Percentiles rank a stretch among this genome's conserved stretches.
Evolutionary conservation across 495 filamentous ascomycete species (phyloP).

Genomic region (Cetradonia linearis): DNA sequence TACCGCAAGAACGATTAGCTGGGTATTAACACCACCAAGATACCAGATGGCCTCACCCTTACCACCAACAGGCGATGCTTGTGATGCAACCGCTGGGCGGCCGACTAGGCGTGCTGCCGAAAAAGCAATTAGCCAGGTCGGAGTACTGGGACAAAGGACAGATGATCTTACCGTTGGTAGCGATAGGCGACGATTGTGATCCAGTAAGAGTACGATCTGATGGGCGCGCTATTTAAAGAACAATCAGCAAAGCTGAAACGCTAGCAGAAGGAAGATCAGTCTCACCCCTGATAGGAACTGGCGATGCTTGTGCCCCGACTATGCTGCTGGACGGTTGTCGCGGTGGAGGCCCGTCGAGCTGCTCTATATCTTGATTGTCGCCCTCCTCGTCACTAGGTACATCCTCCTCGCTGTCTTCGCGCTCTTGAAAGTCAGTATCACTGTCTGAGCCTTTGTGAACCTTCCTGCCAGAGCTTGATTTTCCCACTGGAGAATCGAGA

Average conservation of each 20-base stretch:
- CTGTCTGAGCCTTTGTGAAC: slow-evolving; percentile 26
- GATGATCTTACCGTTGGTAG: not conserved
- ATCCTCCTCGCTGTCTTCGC: slow-evolving; percentile 30
- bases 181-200: not conserved
- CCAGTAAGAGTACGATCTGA: not conserved
- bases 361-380: slow-evolving; percentile 19
- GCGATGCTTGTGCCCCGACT: not conserved
- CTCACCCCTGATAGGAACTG: not conserved
- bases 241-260: not conserved
- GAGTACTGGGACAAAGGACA: not conserved
- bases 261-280: not conserved
- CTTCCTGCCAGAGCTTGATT: not conserved
- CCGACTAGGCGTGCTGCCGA: not conserved
- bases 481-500: slow-evolving; percentile 9
- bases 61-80: not conserved
- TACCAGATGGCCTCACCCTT: not conserved
- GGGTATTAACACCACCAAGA: not conserved
- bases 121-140: not conserved
- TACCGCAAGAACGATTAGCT: slow-evolving; percentile 1
- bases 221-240: not conserved
- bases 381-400: slow-evolving; percentile 28
- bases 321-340: not conserved
- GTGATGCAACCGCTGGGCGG: not conserved
- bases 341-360: slow-evolving; percentile 5
- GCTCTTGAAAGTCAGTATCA: slow-evolving; percentile 45